These are phyloP conservation scores for Staphylotrichum longicolle DNA, from an alignment of 495 filamentous ascomycete genomes.

Conservation along the genomic window DNA sequence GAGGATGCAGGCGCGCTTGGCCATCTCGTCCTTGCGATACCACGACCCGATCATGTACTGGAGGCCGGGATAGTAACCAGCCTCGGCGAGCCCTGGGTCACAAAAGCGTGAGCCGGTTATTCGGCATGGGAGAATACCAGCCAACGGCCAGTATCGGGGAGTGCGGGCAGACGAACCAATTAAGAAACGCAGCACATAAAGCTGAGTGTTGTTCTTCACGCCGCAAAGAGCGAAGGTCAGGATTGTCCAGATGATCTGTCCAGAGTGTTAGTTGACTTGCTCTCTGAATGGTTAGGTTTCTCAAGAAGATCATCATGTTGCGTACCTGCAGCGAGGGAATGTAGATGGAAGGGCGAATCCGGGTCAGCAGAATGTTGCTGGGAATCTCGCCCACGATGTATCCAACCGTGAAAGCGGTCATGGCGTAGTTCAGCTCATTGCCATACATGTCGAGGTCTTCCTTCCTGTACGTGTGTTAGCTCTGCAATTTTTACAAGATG, in stretches of 20 bases:
- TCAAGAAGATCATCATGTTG: constrained; percentile 16
- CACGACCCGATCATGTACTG: constrained; percentile 52
- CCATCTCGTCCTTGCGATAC: constrained; percentile 57
- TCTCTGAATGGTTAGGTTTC: neutral
- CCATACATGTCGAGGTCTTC: constrained; percentile 58
- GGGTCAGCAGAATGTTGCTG: constrained; percentile 41
- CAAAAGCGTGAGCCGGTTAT: neutral
- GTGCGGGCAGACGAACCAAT: constrained; percentile 37
- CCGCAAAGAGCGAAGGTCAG: constrained; percentile 50
- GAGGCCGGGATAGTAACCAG: constrained; percentile 48
- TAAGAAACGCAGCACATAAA: constrained; percentile 59
- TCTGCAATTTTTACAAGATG: constrained; percentile 45
- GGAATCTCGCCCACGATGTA: constrained; percentile 64
- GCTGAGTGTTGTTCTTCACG: constrained; percentile 47
- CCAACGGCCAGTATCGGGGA: neutral
- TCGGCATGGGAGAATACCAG: neutral
- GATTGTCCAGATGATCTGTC: constrained; percentile 44
- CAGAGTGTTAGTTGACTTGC: neutral
- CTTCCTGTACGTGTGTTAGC: constrained; percentile 50
- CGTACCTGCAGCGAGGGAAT: constrained; percentile 55
- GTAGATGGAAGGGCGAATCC: constrained; percentile 56
- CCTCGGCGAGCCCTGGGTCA: constrained; percentile 39
- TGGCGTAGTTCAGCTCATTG: constrained; percentile 52
- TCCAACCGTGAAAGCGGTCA: constrained; percentile 60
- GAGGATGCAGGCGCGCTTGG: constrained; percentile 63